Base-by-base conservation (phyloP, 2,329 filamentous ascomycete genomes). In the Colletotrichum shisoi region DNA sequence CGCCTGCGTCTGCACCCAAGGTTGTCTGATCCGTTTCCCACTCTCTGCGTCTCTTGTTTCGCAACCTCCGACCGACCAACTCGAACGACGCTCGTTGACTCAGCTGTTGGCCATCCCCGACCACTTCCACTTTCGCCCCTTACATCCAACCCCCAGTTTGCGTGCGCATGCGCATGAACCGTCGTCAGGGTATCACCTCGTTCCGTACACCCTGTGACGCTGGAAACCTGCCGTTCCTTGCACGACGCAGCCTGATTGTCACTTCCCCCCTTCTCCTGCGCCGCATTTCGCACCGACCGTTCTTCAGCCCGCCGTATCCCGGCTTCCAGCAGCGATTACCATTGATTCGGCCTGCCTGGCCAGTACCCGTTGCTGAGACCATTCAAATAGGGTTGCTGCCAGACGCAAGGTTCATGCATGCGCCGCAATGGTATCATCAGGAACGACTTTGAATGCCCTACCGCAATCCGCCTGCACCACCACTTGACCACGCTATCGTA, bases 401-500 rank as follows among this genome's bases (percentile, higher is more conserved):
- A 68, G 42, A 68, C 65, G 53, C 65, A 68, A 68, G 65, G 65
- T 68, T 62, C 15, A 64, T 68, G 66, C 66, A 69, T 69, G 62
- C 62, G 62, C 68, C 66, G 68, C 62, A 57, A 70, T 69, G 68
- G 48, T 56, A 64, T 46, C 51, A 66, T 69, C 56, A 67, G 54
- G 56, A 67, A 68, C 64, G 46, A 63, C 56, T 54, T 68, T 57
- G 46, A 63, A 46, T 53, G 54, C 45, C 63, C 39, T 57, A 56
- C 60, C 44, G 39, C 67, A 56, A 51, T 51, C 58, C 58, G 57
- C 39, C 53, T 60, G 63, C 63, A 69, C 51, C 31, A 62, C 40
- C 59, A 63, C 54, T 51, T 68, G 62, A 68, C 71, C 19, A 61
- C 73, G 39, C 63, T n/a, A 68, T 69, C 58, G 65, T 69, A 60